phyloP scores from a whole-genome alignment of 2,329 filamentous ascomycete species.

The Madurella mycetomatis region DNA sequence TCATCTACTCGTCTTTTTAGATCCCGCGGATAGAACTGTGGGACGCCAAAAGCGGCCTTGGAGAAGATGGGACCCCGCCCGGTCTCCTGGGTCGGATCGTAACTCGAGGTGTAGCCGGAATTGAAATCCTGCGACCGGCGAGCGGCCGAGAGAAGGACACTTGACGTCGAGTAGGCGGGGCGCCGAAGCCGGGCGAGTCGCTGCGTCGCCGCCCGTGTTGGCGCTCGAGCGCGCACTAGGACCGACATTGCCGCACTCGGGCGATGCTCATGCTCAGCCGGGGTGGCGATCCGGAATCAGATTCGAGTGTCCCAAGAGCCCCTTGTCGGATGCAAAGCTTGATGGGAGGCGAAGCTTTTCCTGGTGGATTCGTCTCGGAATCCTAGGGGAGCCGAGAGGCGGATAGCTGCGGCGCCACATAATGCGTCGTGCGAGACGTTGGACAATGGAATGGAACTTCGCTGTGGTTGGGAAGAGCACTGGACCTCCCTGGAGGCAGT shows the following conservation, averaged over 20 bases:
- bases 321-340: background rate
- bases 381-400: constrained; percentile 1
- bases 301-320: background rate
- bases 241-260: constrained; percentile 19
- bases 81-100: constrained; percentile 51
- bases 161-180: constrained; percentile 26
- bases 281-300: background rate
- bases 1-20: constrained; percentile 91
- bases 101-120: constrained; percentile 55
- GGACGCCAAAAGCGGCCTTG: constrained; percentile 54
- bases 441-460: background rate
- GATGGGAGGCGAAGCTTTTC: constrained; percentile 2
- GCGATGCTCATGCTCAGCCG: constrained; percentile 15
- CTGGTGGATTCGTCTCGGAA: background rate
- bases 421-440: background rate
- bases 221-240: constrained; percentile 19
- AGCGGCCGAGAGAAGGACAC: constrained; percentile 27
- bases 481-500: background rate
- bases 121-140: constrained; percentile 48
- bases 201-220: constrained; percentile 5
- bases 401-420: constrained; percentile 5
- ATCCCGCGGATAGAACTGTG: constrained; percentile 59
- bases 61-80: constrained; percentile 58
- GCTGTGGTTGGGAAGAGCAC: background rate
- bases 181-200: constrained; percentile 15